These are phyloP conservation scores for Hypoxylon sp. DNA, from an alignment of 2,329 filamentous ascomycete genomes.

Conservation along the genomic window DNA sequence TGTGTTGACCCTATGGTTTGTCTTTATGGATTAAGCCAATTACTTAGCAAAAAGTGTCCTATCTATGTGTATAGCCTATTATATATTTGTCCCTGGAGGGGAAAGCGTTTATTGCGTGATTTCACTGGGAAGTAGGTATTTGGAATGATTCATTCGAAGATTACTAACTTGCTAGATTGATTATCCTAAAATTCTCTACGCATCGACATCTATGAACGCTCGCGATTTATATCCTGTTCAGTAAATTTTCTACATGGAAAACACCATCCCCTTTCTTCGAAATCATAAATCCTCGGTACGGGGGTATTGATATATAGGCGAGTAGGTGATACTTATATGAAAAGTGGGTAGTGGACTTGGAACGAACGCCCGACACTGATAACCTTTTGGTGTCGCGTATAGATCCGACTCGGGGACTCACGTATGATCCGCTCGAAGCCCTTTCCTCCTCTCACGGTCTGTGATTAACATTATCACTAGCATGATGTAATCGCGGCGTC, in stretches of 20 bases:
- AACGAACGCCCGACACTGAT: neutral
- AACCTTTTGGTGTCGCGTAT: conserved; percentile 3
- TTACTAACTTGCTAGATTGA: conserved; percentile 9
- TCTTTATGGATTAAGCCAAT: too few species aligned
- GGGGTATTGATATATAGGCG: neutral
- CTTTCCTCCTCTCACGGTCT: neutral
- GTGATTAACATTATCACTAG: neutral
- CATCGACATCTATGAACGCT: neutral
- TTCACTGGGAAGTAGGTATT: neutral
- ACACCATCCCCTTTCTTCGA: neutral
- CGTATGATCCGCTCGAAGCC: neutral
- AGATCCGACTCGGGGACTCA: conserved; percentile 1
- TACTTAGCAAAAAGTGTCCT: neutral
- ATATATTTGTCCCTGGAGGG: neutral
- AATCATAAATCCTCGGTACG: neutral
- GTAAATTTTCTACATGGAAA: conserved; percentile 21
- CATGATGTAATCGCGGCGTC: neutral
- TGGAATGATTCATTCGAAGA: neutral
- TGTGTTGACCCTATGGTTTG: too few species aligned
- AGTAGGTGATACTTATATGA: neutral
- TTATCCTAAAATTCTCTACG: neutral
- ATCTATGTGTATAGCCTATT: neutral
- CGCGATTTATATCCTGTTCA: conserved; percentile 14
- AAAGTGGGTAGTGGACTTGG: neutral
- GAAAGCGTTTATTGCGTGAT: neutral